A percentile compares a stretch with the other conserved stretches of the same genome.
Evolutionary conservation across 371 early-diverging fungal species (phyloP).

Genomic region (Batrachochytrium dendrobatidis): DNA sequence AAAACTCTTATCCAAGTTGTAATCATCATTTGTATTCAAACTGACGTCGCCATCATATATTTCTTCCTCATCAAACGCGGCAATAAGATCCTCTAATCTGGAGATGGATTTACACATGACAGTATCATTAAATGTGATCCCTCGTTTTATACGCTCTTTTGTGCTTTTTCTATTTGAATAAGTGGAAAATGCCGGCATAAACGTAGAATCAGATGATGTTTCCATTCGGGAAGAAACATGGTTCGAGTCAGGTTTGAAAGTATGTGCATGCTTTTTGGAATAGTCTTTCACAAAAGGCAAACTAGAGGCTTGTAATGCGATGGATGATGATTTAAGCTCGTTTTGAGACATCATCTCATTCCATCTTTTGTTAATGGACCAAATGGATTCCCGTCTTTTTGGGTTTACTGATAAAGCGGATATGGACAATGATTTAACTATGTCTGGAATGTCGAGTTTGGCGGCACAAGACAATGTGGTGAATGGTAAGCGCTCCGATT

Average conservation of each 20-base stretch:
- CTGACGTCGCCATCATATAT: not conserved
- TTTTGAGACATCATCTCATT: slow-evolving; percentile 10
- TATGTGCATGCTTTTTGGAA: not conserved
- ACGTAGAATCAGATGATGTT: not conserved
- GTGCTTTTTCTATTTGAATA: not conserved
- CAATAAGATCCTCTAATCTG: slow-evolving; percentile 8
- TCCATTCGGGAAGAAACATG: not conserved
- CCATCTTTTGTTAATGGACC: slow-evolving; percentile 10
- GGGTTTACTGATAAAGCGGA: too few species aligned
- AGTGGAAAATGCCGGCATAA: not conserved
- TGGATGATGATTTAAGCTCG: not conserved
- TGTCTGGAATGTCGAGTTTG: too few species aligned
- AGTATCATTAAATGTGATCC: slow-evolving; percentile 12
- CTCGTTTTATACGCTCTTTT: too few species aligned
- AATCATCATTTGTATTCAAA: not conserved
- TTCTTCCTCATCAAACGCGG: slow-evolving; percentile 1
- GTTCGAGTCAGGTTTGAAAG: not conserved
- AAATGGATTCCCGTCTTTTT: slow-evolving; percentile 7
- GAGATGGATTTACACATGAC: slow-evolving; percentile 9
- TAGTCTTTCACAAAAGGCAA: not conserved
- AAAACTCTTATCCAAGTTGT: not conserved
- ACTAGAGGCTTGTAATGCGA: not conserved
- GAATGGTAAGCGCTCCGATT: too few species aligned
- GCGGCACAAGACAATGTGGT: too few species aligned
- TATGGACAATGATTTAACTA: too few species aligned